A percentile compares a stretch with the other conserved stretches of the same genome.
phyloP scores from a whole-genome alignment of 371 early-diverging fungal species.

The Mortierella sp. region DNA sequence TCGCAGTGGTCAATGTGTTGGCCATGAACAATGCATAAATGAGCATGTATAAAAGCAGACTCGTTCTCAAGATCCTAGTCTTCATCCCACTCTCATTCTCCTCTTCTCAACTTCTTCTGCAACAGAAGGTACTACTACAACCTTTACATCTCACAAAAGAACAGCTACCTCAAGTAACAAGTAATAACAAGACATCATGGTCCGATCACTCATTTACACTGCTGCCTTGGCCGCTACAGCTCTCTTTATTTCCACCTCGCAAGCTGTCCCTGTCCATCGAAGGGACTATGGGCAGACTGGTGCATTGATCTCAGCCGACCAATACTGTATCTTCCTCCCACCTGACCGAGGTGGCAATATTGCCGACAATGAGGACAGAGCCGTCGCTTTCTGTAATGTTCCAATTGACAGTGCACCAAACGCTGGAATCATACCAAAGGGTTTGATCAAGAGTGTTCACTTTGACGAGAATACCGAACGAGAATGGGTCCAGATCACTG shows the following conservation, averaged over 20 bases:
- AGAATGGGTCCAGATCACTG: slow-evolving; percentile 68
- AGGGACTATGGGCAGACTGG: slow-evolving; percentile 32
- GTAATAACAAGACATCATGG: background rate
- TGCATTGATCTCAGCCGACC: slow-evolving; percentile 58
- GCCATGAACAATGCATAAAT: too few species aligned
- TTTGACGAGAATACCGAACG: slow-evolving; percentile 57
- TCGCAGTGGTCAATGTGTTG: too few species aligned
- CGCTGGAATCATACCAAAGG: slow-evolving; percentile 56
- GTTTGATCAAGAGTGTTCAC: slow-evolving; percentile 64
- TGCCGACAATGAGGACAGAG: slow-evolving; percentile 31
- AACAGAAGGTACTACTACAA: too few species aligned
- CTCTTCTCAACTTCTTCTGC: too few species aligned
- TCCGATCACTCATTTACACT: background rate
- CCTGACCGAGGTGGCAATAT: slow-evolving; percentile 17
- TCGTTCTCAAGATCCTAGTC: too few species aligned
- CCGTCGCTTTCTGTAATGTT: slow-evolving; percentile 62
- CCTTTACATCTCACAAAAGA: too few species aligned
- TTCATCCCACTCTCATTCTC: too few species aligned
- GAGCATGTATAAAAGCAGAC: too few species aligned
- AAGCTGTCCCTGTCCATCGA: background rate
- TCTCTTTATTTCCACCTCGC: background rate
- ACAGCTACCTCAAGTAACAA: background rate
- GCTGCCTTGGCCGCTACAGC: background rate
- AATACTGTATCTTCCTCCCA: slow-evolving; percentile 70
- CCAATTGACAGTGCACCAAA: slow-evolving; percentile 44